phyloP scores from a whole-genome alignment of 495 filamentous ascomycete species.

The Hypoxylon rickii region DNA sequence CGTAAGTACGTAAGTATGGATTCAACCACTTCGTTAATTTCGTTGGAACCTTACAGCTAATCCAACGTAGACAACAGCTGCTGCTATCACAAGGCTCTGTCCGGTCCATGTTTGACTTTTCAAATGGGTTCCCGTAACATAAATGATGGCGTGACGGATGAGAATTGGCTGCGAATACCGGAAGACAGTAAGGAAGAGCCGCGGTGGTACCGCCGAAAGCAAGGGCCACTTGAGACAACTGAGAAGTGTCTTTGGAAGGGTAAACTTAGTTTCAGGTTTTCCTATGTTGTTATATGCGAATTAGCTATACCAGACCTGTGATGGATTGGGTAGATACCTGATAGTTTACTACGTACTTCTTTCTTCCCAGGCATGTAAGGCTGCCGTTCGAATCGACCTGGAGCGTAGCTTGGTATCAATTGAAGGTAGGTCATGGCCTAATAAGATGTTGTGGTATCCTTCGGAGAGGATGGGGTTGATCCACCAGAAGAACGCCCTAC shows the following conservation, averaged over 20 bases:
- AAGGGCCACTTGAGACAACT: constrained; percentile 55
- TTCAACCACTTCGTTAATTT: not conserved
- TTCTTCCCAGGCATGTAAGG: constrained; percentile 45
- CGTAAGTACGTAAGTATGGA: not conserved
- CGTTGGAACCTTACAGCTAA: constrained; percentile 61
- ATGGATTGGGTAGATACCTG: constrained; percentile 1
- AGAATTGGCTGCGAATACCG: constrained; percentile 67
- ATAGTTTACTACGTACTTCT: too few species aligned
- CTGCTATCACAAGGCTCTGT: constrained; percentile 62
- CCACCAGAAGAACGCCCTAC: constrained; percentile 63
- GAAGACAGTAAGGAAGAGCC: constrained; percentile 61
- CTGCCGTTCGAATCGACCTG: constrained; percentile 42
- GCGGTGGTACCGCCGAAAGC: constrained; percentile 53
- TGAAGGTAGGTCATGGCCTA: constrained; percentile 50
- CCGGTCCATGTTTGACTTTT: constrained; percentile 43
- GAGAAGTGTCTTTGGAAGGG: constrained; percentile 54
- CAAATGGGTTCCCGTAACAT: constrained; percentile 40
- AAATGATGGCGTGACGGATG: constrained; percentile 58
- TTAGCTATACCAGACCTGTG: not conserved
- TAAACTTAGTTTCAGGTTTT: constrained; percentile 38
- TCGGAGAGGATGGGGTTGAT: constrained; percentile 60
- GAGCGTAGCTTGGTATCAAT: constrained; percentile 54
- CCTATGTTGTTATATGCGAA: constrained; percentile 9
- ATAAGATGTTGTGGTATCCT: constrained; percentile 53
- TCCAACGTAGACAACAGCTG: constrained; percentile 62